These are phyloP conservation scores for Lepidopterella palustris DNA, from an alignment of 495 filamentous ascomycete species.

Conservation along the genomic window DNA sequence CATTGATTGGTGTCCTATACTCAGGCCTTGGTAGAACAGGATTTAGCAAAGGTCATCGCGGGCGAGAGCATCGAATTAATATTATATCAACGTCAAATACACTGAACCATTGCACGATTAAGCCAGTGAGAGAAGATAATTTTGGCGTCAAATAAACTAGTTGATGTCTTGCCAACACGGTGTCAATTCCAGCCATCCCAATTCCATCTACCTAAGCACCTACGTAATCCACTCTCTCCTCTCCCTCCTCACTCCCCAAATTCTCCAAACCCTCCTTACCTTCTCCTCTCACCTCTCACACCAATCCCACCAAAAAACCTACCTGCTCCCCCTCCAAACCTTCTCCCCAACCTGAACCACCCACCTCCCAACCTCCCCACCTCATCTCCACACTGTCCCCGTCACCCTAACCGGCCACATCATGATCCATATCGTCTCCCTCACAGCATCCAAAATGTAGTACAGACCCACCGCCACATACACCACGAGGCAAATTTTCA, in stretches of 20 bases:
- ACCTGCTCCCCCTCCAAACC: constrained; percentile 4
- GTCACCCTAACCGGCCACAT: constrained; percentile 10
- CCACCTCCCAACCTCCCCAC: constrained; percentile 11
- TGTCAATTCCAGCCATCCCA: no score
- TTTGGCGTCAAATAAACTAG: no score
- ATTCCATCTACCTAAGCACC: not conserved
- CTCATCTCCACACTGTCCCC: not conserved
- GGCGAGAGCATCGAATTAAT: not conserved
- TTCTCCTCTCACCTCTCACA: not conserved
- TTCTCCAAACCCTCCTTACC: not conserved
- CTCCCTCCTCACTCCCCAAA: not conserved
- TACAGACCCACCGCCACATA: constrained; percentile 21
- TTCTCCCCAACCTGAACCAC: constrained; percentile 7
- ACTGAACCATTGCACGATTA: not conserved
- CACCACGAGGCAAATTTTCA: constrained; percentile 20
- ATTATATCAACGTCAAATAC: not conserved
- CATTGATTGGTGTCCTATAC: no score
- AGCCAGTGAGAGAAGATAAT: not conserved
- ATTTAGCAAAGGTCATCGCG: no score
- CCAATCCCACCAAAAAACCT: not conserved
- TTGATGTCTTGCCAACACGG: no score
- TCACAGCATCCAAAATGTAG: constrained; percentile 23
- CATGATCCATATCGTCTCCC: constrained; percentile 13
- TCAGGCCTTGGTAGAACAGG: no score
- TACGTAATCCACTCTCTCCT: not conserved